A percentile compares a stretch with the other conserved stretches of the same genome.
These are phyloP conservation scores for Cercophora sp. DNA, from an alignment of 495 filamentous ascomycete species.

Conservation along the genomic window DNA sequence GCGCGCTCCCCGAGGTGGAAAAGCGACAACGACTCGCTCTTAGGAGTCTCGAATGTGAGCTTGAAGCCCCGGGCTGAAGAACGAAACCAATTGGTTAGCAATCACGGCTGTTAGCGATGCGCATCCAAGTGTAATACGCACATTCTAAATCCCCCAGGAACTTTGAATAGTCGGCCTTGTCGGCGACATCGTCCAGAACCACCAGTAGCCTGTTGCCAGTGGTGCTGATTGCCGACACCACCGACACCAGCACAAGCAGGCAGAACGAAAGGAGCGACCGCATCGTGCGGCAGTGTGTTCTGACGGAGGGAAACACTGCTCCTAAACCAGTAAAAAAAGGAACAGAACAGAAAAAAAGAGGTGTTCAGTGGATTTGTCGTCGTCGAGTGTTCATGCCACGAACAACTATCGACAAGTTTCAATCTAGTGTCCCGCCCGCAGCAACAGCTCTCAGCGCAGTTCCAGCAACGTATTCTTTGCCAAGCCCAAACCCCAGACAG, in stretches of 20 bases:
- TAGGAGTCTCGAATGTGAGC: constrained; percentile 76
- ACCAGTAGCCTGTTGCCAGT: constrained; percentile 80
- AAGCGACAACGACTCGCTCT: constrained; percentile 73
- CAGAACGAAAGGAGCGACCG: constrained; percentile 69
- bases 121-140: constrained; percentile 32
- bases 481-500: constrained; percentile 19
- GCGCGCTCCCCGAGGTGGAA: constrained; percentile 82
- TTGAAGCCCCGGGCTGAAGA: constrained; percentile 84
- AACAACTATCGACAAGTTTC: constrained; percentile 3
- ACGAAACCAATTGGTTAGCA: constrained; percentile 22
- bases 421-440: no score
- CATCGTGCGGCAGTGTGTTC: no score
- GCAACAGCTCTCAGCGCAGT: no score
- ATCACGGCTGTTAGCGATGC: neutral
- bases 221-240: constrained; percentile 72
- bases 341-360: constrained; percentile 5
- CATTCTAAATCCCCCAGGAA: constrained; percentile 80
- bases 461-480: no score
- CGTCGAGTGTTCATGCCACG: constrained; percentile 19
- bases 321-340: constrained; percentile 30
- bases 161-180: constrained; percentile 74
- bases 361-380: neutral
- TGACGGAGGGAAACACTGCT: constrained; percentile 18
- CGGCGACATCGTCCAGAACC: constrained; percentile 74
- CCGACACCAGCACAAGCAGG: constrained; percentile 57